phyloP scores from a whole-genome alignment of 2,329 filamentous ascomycete species.

The Plectosphaerella plurivora region DNA sequence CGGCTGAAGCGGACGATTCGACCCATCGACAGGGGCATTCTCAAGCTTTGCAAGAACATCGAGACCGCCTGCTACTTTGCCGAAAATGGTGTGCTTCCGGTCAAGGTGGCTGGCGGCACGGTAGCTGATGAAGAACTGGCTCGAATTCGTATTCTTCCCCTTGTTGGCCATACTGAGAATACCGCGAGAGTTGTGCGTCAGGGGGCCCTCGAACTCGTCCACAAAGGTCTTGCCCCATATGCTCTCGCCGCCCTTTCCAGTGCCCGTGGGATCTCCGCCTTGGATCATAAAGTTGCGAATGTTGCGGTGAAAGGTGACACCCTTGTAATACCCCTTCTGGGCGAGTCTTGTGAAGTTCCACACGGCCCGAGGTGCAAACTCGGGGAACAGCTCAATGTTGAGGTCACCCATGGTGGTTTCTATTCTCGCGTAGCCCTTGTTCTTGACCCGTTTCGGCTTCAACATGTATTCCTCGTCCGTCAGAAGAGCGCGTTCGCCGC shows the following conservation, averaged over 20 bases:
- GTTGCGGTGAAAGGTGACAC: constrained; percentile 84
- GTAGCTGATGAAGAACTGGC: constrained; percentile 93
- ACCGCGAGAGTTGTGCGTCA: constrained; percentile 78
- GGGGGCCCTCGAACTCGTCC: constrained; percentile 87
- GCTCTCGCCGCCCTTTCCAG: constrained; percentile 82
- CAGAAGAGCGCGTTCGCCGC: constrained; percentile 77
- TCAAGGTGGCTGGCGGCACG: constrained; percentile 80
- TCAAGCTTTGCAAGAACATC: constrained; percentile 74
- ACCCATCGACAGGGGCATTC: constrained; percentile 68
- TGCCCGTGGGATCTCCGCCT: constrained; percentile 89
- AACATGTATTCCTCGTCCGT: constrained; percentile 97
- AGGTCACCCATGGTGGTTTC: constrained; percentile 81
- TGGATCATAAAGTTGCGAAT: constrained; percentile 98
- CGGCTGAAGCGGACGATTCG: constrained; percentile 69
- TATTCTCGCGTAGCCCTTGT: constrained; percentile 86
- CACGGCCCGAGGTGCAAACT: constrained; percentile 86
- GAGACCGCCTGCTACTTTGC: constrained; percentile 71
- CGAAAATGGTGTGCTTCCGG: constrained; percentile 96
- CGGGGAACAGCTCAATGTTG: constrained; percentile 84
- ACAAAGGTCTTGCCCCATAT: constrained; percentile 94
- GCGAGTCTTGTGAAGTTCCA: constrained; percentile 94
- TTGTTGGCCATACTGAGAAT: constrained; percentile 96
- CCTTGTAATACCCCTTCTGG: constrained; percentile 85
- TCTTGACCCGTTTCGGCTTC: constrained; percentile 81
- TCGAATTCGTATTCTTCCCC: constrained; percentile 94